Evolutionary conservation across 2,329 filamentous ascomycete genomes (phyloP).

Genomic region (Penicillium sp.): DNA sequence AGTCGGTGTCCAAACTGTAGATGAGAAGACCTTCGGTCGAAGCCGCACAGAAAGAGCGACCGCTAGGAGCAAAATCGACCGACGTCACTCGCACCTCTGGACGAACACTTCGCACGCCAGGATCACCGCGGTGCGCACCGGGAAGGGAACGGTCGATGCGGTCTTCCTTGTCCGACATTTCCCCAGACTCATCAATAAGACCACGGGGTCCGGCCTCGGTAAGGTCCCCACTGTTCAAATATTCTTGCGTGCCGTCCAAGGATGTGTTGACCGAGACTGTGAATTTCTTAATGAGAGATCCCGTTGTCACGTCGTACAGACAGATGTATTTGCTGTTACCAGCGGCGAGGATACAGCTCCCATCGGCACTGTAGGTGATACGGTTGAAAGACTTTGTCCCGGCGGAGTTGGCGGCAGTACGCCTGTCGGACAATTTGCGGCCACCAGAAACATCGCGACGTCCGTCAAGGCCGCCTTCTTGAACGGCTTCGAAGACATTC

Average conservation of each 20-base stretch:
- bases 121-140: slow-evolving; percentile 81
- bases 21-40: slow-evolving; percentile 91
- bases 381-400: slow-evolving; percentile 87
- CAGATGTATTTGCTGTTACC: slow-evolving; percentile 99
- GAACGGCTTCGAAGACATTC: slow-evolving; percentile 80
- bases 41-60: slow-evolving; percentile 85
- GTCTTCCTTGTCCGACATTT: slow-evolving; percentile 83
- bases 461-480: slow-evolving; percentile 80
- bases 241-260: slow-evolving; percentile 91
- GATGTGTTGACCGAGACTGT: slow-evolving; percentile 96
- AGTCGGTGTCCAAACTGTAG: slow-evolving; percentile 78
- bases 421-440: slow-evolving; percentile 76
- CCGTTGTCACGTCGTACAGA: slow-evolving; percentile 88
- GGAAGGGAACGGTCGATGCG: slow-evolving; percentile 73
- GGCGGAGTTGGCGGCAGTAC: slow-evolving; percentile 83
- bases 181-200: slow-evolving; percentile 81
- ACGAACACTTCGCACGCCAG: slow-evolving; percentile 66
- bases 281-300: slow-evolving; percentile 87
- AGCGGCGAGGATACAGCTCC: slow-evolving; percentile 79
- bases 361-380: slow-evolving; percentile 87
- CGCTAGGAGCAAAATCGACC: slow-evolving; percentile 82
- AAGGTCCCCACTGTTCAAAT: slow-evolving; percentile 84
- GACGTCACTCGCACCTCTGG: slow-evolving; percentile 80
- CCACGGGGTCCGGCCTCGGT: slow-evolving; percentile 82
- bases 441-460: slow-evolving; percentile 89